Evolutionary conservation across 345 rosid species (phyloP), one percentile per base, ranked within the genome.

Genomic region (Corchorus olitorius): DNA sequence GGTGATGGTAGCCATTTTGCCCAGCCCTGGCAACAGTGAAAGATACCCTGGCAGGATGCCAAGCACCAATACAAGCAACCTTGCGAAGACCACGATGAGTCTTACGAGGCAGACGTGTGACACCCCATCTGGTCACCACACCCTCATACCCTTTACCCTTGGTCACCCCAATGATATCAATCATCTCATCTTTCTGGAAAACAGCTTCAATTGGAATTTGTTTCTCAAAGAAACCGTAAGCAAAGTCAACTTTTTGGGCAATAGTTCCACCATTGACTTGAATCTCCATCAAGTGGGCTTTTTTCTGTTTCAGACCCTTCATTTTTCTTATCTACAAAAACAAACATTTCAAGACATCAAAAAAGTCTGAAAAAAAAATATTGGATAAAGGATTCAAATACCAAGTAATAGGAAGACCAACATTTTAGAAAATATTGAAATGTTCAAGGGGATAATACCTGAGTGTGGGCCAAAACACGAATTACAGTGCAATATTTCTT

Each of bases 41-140:
- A 1, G 98, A 95, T 43, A 93, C 97, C 86, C 99, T 91, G 64
- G 98, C 98, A 11, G 99, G 99, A 88, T 95, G 99, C 99, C 99
- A 95, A 52, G 99, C 96, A 52, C 99, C 98, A 35, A 95, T 93
- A 86, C 99, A 93, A 39, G 98, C 99, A 1, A 93, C 98, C 86
- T 93, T 93, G 8, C 98, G 92, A 12, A 93, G 96, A n/a, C 99
- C 98, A 77, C 94, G 90, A 45, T 91, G 99, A 43, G 99, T 95
- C 85, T 95, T 95, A 4, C 97, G 92, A 37, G 98, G 98, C 33
- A 94, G 94, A 58, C 97, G 95, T 22, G 98, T 93, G 27, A 93
- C 97, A 49, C 98, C 98, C 98, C 98, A 93, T 66, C 98, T 89
- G 35, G 93, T 91, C 46, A 94, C 98, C 52, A 93, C 98, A 82